Percentiles rank a stretch among this genome's conserved stretches.
Conservation (phyloP, 208 protist species). For the Trypanosoma theileri region DNA sequence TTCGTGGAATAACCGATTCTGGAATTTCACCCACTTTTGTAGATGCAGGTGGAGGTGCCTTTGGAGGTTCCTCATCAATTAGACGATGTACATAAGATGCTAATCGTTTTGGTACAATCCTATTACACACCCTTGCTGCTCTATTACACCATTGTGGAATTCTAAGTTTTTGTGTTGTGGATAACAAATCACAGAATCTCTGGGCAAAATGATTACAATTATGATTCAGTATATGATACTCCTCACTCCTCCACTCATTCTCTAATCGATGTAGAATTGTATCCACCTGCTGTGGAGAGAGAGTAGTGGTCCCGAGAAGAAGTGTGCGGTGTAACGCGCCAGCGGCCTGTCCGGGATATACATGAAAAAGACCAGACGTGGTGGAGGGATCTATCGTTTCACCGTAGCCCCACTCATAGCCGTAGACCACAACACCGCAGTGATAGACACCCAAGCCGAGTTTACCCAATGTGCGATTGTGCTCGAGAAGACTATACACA, state of each 20-base stretch:
- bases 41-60: slow-evolving; percentile 30
- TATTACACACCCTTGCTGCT: slow-evolving; percentile 65
- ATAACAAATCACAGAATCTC: slow-evolving; percentile 73
- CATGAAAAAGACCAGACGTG: slow-evolving; percentile 77
- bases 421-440: slow-evolving; percentile 87
- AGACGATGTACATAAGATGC: slow-evolving; percentile 77
- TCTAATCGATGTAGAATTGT: slow-evolving; percentile 84
- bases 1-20: slow-evolving; percentile 65
- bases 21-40: slow-evolving; percentile 51
- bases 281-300: slow-evolving; percentile 81
- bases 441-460: slow-evolving; percentile 89
- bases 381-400: slow-evolving; percentile 65
- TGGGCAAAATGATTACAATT: slow-evolving; percentile 93
- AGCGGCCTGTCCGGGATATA: slow-evolving; percentile 68
- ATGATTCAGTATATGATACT: slow-evolving; percentile 89
- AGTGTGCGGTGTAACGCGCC: slow-evolving; percentile 68
- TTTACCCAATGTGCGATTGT: slow-evolving; percentile 62
- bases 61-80: slow-evolving; percentile 71
- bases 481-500: slow-evolving; percentile 77
- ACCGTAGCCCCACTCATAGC: slow-evolving; percentile 90
- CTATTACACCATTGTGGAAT: slow-evolving; percentile 90
- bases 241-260: slow-evolving; percentile 83
- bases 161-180: slow-evolving; percentile 66
- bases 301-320: slow-evolving; percentile 70
- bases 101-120: slow-evolving; percentile 64